Base-by-base conservation (phyloP, 2,329 filamentous ascomycete genomes). In the Ampelomyces quisqualis region DNA sequence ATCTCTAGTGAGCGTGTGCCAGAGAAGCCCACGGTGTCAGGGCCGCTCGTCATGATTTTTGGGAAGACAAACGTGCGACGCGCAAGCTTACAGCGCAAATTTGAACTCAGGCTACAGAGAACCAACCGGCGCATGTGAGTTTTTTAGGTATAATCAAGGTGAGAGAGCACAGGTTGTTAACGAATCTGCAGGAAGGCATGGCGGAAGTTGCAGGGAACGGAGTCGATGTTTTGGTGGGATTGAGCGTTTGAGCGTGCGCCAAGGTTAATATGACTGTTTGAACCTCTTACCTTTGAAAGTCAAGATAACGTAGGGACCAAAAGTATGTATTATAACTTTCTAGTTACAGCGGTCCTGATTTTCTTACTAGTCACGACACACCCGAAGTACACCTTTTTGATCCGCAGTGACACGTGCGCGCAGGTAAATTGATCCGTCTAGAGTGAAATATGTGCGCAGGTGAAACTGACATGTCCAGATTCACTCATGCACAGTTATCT, bases 11-110 rank as follows among this genome's bases (percentile, higher is more conserved):
- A 30, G 8, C 24, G n/a, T 11, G 26, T 27, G 13, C 13, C 14
- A 9, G 31, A 5, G 13, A 30, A n/a, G n/a, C 8, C 6, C 8
- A 7, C 7, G 3, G 34, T 24, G 23, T 36, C n/a, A 13, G 6
- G 15, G 26, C n/a, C 40, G 6, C 24, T 45, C 2, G 9, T 50
- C 22, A 28, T 50, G 34, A 26, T 50, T 14, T 38, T 45, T 27
- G 24, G 40, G 22, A 34, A 21, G 24, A 38, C 28, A 7, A 45
- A 22, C 13, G 43, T 40, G 9, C 38, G 43, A 8, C 28, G 40
- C 2, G 47, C 31, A 8, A 40, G 13, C 17, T 22, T 11, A 4
- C 22, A 32, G 4, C 9, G 20, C 10, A 30, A 31, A 24, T 14
- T 10, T 7, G 11, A 34, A 2, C 11, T 7, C 14, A 34, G 34